Conservation (phyloP, 2,329 filamentous ascomycete genomes). For the Lasiodiplodia sp. region DNA sequence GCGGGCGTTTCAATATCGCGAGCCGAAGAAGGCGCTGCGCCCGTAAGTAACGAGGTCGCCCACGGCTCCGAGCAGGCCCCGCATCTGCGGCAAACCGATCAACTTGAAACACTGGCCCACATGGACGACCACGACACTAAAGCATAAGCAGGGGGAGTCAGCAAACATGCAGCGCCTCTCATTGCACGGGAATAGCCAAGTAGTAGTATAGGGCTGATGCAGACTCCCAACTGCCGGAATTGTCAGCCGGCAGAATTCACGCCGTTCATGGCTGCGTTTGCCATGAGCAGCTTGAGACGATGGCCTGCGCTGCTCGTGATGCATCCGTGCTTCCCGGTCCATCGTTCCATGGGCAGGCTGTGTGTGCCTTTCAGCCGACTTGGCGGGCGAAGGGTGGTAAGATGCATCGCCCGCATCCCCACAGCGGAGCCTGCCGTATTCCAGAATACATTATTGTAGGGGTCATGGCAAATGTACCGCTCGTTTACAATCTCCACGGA, state of each 20-base stretch:
- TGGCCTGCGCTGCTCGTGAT: conserved; percentile 11
- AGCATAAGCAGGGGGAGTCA: background rate
- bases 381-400: conserved; percentile 14
- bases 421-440: conserved; percentile 14
- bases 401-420: conserved; percentile 13
- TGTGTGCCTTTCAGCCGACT: background rate
- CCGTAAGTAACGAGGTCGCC: background rate
- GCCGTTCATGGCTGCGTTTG: background rate
- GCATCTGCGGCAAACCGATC: background rate
- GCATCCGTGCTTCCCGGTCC: conserved; percentile 15
- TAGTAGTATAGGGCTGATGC: background rate
- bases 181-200: conserved; percentile 2
- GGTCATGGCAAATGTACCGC: conserved; percentile 13
- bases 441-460: conserved; percentile 1
- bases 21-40: background rate
- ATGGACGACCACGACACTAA: background rate
- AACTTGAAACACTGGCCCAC: conserved; percentile 6
- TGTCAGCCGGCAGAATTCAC: too few species aligned
- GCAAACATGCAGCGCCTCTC: background rate
- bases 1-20: conserved; percentile 15
- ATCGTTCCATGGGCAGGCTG: background rate
- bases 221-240: background rate
- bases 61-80: background rate
- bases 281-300: conserved; percentile 3
- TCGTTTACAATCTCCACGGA: background rate